These are phyloP conservation scores for Trametes meyenii DNA, from an alignment of 768 basidiomycete species.

Conservation along the genomic window DNA sequence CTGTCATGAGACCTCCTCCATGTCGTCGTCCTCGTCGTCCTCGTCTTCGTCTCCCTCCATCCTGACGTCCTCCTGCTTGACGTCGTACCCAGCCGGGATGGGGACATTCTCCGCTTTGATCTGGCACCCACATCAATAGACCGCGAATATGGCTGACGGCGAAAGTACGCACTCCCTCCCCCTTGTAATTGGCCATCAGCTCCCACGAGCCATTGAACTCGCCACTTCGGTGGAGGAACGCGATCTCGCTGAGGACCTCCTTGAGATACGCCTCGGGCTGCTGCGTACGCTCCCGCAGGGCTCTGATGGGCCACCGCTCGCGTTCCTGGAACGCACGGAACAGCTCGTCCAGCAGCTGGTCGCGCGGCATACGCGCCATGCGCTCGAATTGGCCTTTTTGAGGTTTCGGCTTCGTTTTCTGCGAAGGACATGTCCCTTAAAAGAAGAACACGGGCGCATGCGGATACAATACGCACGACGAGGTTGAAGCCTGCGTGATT, in stretches of 20 bases:
- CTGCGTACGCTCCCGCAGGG: slow-evolving; percentile 76
- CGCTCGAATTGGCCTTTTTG: slow-evolving; percentile 79
- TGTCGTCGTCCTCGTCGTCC: slow-evolving; percentile 63
- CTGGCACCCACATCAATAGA: slow-evolving; percentile 23
- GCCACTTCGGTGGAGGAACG: slow-evolving; percentile 74
- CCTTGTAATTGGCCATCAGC: slow-evolving; percentile 72
- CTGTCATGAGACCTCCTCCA: slow-evolving; percentile 68
- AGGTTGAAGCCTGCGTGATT: slow-evolving; percentile 67
- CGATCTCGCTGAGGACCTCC: slow-evolving; percentile 78
- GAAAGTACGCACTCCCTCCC: slow-evolving; percentile 51
- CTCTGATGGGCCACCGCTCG: slow-evolving; percentile 81
- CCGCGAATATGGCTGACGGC: not conserved
- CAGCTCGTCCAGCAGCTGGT: slow-evolving; percentile 84
- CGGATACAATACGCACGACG: slow-evolving; percentile 50
- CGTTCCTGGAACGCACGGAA: slow-evolving; percentile 78
- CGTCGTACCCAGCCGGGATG: slow-evolving; percentile 25
- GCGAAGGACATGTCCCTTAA: slow-evolving; percentile 11
- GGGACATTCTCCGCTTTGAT: slow-evolving; percentile 39
- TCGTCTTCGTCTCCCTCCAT: slow-evolving; percentile 53
- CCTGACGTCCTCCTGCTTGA: slow-evolving; percentile 24
- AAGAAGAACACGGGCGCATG: no score
- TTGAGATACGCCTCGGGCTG: slow-evolving; percentile 89
- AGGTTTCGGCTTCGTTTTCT: slow-evolving; percentile 71
- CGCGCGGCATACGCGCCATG: slow-evolving; percentile 88
- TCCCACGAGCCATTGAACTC: slow-evolving; percentile 84